A percentile compares a stretch with the other conserved stretches of the same genome.
Conservation (phyloP, 75 land plant species). For the Picea sitchensis region DNA sequence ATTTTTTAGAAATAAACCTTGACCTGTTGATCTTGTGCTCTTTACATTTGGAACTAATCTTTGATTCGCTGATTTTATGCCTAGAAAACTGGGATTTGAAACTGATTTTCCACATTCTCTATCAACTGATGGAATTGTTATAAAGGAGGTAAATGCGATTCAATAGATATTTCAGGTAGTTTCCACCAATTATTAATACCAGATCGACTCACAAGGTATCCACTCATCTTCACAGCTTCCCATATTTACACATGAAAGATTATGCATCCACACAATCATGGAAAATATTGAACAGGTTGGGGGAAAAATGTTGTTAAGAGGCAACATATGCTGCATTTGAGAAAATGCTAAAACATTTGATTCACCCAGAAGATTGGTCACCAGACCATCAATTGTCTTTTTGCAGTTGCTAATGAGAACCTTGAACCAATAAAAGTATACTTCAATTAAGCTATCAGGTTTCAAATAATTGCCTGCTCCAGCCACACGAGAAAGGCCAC, state of each 20-base stretch:
- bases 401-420: conserved; percentile 70
- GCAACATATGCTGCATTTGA: conserved; percentile 73
- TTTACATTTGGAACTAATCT: too few species aligned
- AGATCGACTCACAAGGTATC: too few species aligned
- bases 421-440: conserved; percentile 73
- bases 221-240: conserved; percentile 52
- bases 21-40: too few species aligned
- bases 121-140: too few species aligned
- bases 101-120: too few species aligned
- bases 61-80: too few species aligned
- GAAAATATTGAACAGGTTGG: conserved; percentile 87
- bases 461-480: conserved; percentile 14
- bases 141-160: too few species aligned
- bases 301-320: conserved; percentile 73
- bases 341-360: conserved; percentile 63
- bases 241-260: conserved; percentile 31
- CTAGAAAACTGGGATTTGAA: too few species aligned
- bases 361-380: conserved; percentile 75
- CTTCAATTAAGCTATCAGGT: conserved; percentile 47
- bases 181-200: too few species aligned
- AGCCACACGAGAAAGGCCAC: conserved; percentile 28
- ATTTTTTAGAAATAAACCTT: too few species aligned
- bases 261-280: conserved; percentile 60
- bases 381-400: conserved; percentile 78
- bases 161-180: too few species aligned